Evolutionary conservation across 192 early-diverging fungal species (phyloP), one percentile per base, ranked within the genome.

Genomic region (Podila minutissima): DNA sequence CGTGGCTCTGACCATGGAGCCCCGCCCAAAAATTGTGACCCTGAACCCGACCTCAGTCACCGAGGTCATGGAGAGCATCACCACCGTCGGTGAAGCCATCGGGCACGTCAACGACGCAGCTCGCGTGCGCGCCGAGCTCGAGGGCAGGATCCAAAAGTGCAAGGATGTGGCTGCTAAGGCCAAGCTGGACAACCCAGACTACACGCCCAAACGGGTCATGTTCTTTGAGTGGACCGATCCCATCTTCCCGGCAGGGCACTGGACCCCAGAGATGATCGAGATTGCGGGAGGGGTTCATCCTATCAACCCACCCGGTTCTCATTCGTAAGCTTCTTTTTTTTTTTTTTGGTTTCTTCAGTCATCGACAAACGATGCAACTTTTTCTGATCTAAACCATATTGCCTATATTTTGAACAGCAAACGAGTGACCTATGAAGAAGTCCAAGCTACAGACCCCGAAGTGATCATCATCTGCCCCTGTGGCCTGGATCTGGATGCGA

Each of bases 211-310:
- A 29, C 74, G 50, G 24, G 85, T 86, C 51, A 82, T 77, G 66
- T 87, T 88, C 69, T 72, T 84, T 68, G 87, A 88, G 37, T 88
- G 87, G 87, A 73, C 75, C 17, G 86, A 75, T 26, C 87, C 87
- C 22, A 84, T 88, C n/a, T 88, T 75, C 62, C 64, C 81, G 22
- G 87, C 83, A 5, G 87, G 87, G 19, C 87, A 88, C 46, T 88
- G 87, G 87, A 88, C 87, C 10, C 83, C 87, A 2, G 84, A 88
- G 62, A 75, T 88, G 46, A 86, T 88, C 29, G 74, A 85, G 15
- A 64, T 82, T 20, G 82, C 84, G 9, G 85, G 85, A n/a, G 87
- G 83, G 4, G 65, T 73, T 0, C 87, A 88, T 59, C 81, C 86
- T 17, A 66, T 88, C 57, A 86, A 88, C 37, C 55, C 58, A 20